Conservation (phyloP, 305 asterid species). For the Fraxinus greggii region DNA sequence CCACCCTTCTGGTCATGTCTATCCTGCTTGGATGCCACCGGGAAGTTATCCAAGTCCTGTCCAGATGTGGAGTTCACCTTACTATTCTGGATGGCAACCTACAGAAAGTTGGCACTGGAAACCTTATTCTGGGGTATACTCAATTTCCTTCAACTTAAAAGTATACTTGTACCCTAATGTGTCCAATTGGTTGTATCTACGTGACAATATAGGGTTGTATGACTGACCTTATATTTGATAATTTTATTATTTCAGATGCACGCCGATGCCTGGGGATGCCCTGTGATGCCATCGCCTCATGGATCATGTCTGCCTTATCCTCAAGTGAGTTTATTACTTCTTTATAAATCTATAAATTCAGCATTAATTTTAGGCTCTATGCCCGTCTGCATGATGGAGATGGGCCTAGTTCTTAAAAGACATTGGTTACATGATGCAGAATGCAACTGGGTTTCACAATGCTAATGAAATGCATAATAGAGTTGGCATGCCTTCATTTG, state of each 20-base stretch:
- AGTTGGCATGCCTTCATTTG: constrained; percentile 27
- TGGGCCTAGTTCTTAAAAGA: background rate
- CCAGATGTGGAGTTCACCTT: constrained; percentile 41
- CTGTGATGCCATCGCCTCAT: constrained; percentile 38
- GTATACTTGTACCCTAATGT: background rate
- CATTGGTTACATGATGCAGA: constrained; percentile 25
- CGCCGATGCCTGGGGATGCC: constrained; percentile 58
- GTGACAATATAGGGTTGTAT: background rate
- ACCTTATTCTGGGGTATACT: constrained; percentile 37
- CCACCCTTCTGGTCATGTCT: constrained; percentile 31
- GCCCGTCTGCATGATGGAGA: background rate
- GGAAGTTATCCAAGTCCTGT: constrained; percentile 31
- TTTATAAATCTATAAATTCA: background rate
- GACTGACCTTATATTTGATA: background rate
- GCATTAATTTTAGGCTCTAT: background rate
- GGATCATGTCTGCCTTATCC: constrained; percentile 26
- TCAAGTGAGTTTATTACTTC: constrained; percentile 28
- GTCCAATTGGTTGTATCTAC: background rate
- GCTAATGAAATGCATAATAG: constrained; percentile 22
- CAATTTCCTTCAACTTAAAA: background rate
- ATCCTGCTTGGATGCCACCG: constrained; percentile 42
- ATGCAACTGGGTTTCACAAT: constrained; percentile 14
- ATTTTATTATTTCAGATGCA: constrained; percentile 30
- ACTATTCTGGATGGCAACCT: constrained; percentile 43
- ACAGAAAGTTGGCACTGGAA: constrained; percentile 46